A percentile compares a stretch with the other conserved stretches of the same genome.
phyloP scores from a whole-genome alignment of 2,329 filamentous ascomycete genomes.

The Aspergillus sp. region DNA sequence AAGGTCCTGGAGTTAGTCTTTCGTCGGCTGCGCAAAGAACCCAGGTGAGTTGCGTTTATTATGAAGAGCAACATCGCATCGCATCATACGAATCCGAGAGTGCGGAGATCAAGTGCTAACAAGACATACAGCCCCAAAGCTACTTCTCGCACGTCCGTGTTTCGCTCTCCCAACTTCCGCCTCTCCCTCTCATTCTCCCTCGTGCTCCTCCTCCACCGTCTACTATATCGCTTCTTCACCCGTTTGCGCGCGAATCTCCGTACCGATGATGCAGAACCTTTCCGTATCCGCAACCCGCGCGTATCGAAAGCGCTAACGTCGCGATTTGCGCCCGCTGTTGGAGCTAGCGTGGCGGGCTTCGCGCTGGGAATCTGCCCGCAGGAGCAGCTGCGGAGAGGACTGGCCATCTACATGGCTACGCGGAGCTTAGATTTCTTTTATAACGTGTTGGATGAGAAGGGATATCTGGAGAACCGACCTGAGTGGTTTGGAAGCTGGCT shows the following conservation, averaged over 20 bases:
- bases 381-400: constrained; percentile 69
- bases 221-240: constrained; percentile 85
- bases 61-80: not conserved
- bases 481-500: constrained; percentile 86
- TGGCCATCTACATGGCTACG: constrained; percentile 78
- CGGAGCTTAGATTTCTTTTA: constrained; percentile 82
- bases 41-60: constrained; percentile 11
- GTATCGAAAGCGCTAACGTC: constrained; percentile 75
- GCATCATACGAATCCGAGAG: too few species aligned
- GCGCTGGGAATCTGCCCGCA: constrained; percentile 74
- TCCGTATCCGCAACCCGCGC: constrained; percentile 77
- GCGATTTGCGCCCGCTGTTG: constrained; percentile 80
- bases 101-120: too few species aligned
- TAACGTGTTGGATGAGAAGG: constrained; percentile 75
- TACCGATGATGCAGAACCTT: constrained; percentile 74
- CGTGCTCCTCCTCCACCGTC: constrained; percentile 81
- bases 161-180: constrained; percentile 65
- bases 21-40: constrained; percentile 19
- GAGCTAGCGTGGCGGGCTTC: constrained; percentile 81
- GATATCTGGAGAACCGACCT: constrained; percentile 65
- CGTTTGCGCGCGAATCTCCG: constrained; percentile 76
- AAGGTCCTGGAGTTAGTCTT: constrained; percentile 59
- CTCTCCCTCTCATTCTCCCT: constrained; percentile 79
- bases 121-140: constrained; percentile 22
- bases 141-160: constrained; percentile 38